Base-by-base conservation (phyloP, 768 basidiomycete genomes). In the Tricholoma sp. region DNA sequence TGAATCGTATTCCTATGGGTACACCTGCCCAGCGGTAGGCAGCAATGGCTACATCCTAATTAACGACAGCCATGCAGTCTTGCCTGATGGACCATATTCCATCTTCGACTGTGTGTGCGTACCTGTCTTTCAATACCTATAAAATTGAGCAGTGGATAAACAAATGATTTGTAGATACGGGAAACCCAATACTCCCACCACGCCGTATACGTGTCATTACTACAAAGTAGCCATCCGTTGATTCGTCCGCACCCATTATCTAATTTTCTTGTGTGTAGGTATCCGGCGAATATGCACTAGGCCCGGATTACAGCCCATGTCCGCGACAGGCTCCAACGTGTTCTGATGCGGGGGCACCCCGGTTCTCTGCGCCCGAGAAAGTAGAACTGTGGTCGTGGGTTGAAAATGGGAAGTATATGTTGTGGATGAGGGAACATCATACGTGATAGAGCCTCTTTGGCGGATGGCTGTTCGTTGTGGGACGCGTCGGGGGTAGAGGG, bases 71-170 rank as follows among this genome's bases (percentile, higher is more conserved):
- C n/a, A 57, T 17, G 60, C 65, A 4, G 51, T 58, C 31, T 36
- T 57, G 2, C 62, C 64, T 32, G 57, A 59, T 10, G 61, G 56
- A 1, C 52, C 63, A 15, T 66, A 62, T 41, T 64, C 65, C 10
- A 59, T 66, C 24, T 66, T 66, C 47, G 65, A 66, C 18, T 66
- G 65, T 45, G 52, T 66, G 61, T 66, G 56, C 48, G 61, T 56
- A 9, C 31, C 7, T 8, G n/a, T 36, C 29, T 9, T 18, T 2
- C n/a, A n/a, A 28, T 34, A 18, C 33, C 12, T 28, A 13, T 9
- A 32, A 45, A 6, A 8, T 42, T 28, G 15, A 45, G 45, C 29
- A 18, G 15, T 4, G 37, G 15, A 4, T 48, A 12, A 45, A 45
- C 20, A 6, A 12, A 13, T 28, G n/a, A 17, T 32, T 34, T 29